Conservation (phyloP, 352 stramenopile species). For the Globisporangium emineosum region DNA sequence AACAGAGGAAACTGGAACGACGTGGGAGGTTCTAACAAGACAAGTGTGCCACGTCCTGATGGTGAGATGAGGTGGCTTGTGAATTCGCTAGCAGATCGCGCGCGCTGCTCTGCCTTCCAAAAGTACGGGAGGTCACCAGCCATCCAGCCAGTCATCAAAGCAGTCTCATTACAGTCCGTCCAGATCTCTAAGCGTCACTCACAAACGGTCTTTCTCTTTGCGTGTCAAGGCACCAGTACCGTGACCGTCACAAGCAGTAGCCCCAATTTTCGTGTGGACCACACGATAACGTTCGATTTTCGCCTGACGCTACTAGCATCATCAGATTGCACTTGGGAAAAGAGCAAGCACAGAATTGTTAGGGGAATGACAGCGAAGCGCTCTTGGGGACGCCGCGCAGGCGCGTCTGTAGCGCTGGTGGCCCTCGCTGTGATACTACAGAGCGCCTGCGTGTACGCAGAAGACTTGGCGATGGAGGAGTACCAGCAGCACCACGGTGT, state of each 20-base stretch:
- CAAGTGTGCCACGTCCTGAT: too few relatives aligned
- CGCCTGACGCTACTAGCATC: background rate
- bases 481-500: conserved; percentile 11
- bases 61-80: too few relatives aligned
- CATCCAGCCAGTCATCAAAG: too few relatives aligned
- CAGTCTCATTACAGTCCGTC: too few relatives aligned
- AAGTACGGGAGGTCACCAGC: too few relatives aligned
- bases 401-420: background rate
- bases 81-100: too few relatives aligned
- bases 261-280: background rate
- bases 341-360: too few relatives aligned
- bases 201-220: background rate
- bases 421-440: background rate
- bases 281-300: conserved; percentile 1
- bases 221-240: background rate
- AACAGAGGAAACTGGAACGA: too few relatives aligned
- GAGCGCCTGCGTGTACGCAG: background rate
- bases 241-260: background rate
- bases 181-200: too few relatives aligned
- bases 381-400: background rate
- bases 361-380: background rate
- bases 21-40: too few relatives aligned
- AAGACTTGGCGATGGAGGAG: conserved; percentile 14
- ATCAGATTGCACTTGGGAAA: background rate
- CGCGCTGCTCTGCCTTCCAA: too few relatives aligned